A percentile compares a stretch with the other conserved stretches of the same genome.
Conservation (phyloP, 306 rosid genomes). For the Rosa chinensis region DNA sequence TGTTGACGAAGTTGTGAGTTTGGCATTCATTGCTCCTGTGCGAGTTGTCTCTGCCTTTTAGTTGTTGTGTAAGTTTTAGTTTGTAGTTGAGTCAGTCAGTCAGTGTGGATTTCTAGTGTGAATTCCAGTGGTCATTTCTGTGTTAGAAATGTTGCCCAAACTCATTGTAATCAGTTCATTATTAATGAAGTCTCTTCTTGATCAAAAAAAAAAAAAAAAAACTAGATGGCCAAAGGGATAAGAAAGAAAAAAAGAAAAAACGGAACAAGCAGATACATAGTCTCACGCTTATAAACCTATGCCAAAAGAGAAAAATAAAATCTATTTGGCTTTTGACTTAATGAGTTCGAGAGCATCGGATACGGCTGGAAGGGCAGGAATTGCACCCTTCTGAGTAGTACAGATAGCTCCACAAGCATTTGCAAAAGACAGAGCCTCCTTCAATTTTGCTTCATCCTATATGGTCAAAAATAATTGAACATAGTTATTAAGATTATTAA, state of each 20-base stretch:
- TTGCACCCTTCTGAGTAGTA: conserved; percentile 65
- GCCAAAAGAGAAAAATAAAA: not conserved
- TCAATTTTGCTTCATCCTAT: conserved; percentile 54
- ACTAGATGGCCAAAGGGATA: not conserved
- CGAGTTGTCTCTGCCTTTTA: too few relatives aligned
- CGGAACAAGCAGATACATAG: not conserved
- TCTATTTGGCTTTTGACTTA: conserved; percentile 31
- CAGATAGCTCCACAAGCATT: conserved; percentile 72
- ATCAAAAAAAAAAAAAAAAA: too few relatives aligned
- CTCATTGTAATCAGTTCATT: too few relatives aligned
- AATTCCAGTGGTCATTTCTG: too few relatives aligned
- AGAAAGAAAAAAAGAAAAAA: not conserved
- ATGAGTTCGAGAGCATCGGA: conserved; percentile 41
- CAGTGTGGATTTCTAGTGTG: too few relatives aligned
- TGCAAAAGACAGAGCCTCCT: conserved; percentile 51
- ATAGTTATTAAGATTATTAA: not conserved
- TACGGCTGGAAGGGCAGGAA: conserved; percentile 66
- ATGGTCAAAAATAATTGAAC: not conserved
- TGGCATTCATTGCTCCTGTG: too few relatives aligned
- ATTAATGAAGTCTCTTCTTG: too few relatives aligned
- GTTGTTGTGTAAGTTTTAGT: too few relatives aligned
- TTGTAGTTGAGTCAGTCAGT: too few relatives aligned
- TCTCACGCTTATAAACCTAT: not conserved
- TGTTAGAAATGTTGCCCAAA: too few relatives aligned
- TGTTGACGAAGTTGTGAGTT: too few relatives aligned